Evolutionary conservation across 2,329 filamentous ascomycete species (phyloP).

Genomic region (Hymenoscyphus albidus): DNA sequence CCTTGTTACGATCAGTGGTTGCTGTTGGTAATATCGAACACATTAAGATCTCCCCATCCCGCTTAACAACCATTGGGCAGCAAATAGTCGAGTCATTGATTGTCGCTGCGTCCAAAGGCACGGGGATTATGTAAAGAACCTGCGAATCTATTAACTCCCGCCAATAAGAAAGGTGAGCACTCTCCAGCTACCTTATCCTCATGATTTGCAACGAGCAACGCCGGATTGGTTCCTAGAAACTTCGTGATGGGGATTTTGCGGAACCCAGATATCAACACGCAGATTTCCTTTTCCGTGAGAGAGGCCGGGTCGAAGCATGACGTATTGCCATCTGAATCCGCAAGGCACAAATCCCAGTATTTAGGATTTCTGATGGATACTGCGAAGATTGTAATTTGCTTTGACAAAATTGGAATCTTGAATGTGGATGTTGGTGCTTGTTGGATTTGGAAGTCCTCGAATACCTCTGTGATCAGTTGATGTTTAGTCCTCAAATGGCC

Average conservation of each 20-base stretch:
- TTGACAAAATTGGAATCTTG: constrained; percentile 19
- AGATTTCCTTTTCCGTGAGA: constrained; percentile 21
- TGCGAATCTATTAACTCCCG: background rate
- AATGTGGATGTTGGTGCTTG: constrained; percentile 25
- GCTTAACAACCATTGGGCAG: constrained; percentile 27
- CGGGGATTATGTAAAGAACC: background rate
- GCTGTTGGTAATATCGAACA: constrained; percentile 29
- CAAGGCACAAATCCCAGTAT: constrained; percentile 32
- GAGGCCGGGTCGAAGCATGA: constrained; percentile 19
- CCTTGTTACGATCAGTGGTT: constrained; percentile 23
- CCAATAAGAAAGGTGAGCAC: background rate
- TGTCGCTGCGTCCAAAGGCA: background rate
- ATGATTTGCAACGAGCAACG: constrained; percentile 24
- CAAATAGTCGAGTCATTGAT: constrained; percentile 17
- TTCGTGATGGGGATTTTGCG: constrained; percentile 19
- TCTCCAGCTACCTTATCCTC: constrained; percentile 18
- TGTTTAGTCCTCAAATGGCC: background rate
- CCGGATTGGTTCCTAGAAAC: constrained; percentile 21
- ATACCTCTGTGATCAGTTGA: constrained; percentile 12
- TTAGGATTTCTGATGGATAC: constrained; percentile 26
- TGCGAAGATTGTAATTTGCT: constrained; percentile 25
- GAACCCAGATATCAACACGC: constrained; percentile 30
- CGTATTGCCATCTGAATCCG: constrained; percentile 22
- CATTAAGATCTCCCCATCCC: constrained; percentile 24
- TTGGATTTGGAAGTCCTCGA: constrained; percentile 26